These are phyloP conservation scores for Flaveria bidentis DNA, from an alignment of 129 eudicot species.

Conservation along the genomic window DNA sequence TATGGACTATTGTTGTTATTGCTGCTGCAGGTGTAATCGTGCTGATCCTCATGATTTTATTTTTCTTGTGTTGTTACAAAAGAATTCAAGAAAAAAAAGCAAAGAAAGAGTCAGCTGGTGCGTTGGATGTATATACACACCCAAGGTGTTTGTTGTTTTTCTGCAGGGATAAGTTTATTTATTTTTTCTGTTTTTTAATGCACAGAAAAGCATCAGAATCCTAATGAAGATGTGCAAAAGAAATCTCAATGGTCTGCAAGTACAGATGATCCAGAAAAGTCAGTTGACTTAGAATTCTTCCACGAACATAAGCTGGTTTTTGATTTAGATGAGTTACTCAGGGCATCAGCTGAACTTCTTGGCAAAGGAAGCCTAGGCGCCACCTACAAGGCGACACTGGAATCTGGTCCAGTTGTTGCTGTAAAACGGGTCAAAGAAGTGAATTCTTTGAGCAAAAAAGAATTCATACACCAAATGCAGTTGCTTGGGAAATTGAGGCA, in stretches of 20 bases:
- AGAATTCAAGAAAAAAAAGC: constrained; percentile 25
- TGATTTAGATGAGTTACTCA: constrained; percentile 65
- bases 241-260: constrained; percentile 51
- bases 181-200: not conserved
- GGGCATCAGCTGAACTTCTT: constrained; percentile 64
- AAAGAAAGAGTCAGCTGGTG: constrained; percentile 35
- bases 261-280: constrained; percentile 50
- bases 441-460: constrained; percentile 54
- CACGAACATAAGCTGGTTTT: constrained; percentile 48
- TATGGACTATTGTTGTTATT: constrained; percentile 55
- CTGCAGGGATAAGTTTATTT: not conserved
- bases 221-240: constrained; percentile 23
- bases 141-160: not conserved
- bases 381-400: constrained; percentile 73
- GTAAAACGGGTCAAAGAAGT: constrained; percentile 59
- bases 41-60: constrained; percentile 37
- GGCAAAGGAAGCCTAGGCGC: constrained; percentile 76
- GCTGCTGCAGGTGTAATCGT: constrained; percentile 52
- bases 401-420: constrained; percentile 46
- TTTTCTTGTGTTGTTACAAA: constrained; percentile 43
- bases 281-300: constrained; percentile 47
- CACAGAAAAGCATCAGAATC: constrained; percentile 27
- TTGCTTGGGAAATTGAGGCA: constrained; percentile 62
- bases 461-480: constrained; percentile 65
- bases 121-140: not conserved